Base-by-base conservation (phyloP, 768 basidiomycete genomes). In the Tylopilus cervinicoccineus region DNA sequence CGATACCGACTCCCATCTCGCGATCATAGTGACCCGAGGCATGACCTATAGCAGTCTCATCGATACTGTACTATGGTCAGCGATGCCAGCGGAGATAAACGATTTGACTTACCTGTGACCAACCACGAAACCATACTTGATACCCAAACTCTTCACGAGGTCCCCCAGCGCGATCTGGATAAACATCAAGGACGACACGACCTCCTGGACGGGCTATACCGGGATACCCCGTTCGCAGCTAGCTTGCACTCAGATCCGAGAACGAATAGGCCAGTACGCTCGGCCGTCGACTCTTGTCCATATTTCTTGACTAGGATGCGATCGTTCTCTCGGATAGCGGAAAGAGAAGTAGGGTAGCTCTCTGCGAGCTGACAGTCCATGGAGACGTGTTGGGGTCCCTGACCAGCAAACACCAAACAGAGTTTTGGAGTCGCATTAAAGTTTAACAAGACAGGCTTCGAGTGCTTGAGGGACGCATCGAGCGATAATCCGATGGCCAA, bases 1-100 rank as follows among this genome's bases (percentile, higher is more conserved):
- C 68, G n/a, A 70, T 58, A 31, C 64, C 69, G 28, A 71, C 29
- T 3, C 65, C 59, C 52, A 61, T 68, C 45, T 68, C 57, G 42
- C 60, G 69, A 36, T 70, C 58, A 32, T 66, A 66, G 20, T 71
- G 62, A 10, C 70, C 69, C 2, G 70, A 64, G 12, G 69, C 67
- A 20, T 71, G 70, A 34, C 67, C 60, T 59, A 70, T 70, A 4
- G 65, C 69, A 36, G 69, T 66, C 42, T 71, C 69, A 24, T 70
- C 67, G n/a, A 63, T 52, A 55, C 55, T 58, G 20, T 46, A 23
- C 10, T 38, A 32, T n/a, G 11, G 38, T 59, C 39, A 66, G 45
- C 31, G 28, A 22, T 14, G 31, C 34, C 7, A 41, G 37, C 2
- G 3, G 43, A 45, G n/a, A 36, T 9, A 8, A 5, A 33, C 10